Base-by-base conservation (phyloP, 371 early-diverging fungal species). In the Mucor lusitanicus region DNA sequence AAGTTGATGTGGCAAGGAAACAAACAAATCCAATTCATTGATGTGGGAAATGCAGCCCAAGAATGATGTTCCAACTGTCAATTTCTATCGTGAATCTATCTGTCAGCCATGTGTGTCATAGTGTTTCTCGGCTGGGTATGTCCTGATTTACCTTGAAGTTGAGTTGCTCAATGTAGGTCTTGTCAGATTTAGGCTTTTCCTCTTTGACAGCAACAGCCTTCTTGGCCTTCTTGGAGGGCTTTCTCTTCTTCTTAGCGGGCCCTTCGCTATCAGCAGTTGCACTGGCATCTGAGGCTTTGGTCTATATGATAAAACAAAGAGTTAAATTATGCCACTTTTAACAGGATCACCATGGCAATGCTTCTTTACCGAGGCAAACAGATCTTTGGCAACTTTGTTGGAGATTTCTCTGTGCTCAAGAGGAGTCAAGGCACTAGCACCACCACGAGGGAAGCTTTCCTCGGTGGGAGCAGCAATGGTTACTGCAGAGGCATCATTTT, bases 41-140 rank as follows among this genome's bases (percentile, higher is more conserved):
- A 97, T 91, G 33, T 87, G 86, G 28, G 88, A 84, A 61, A 97
- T 84, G 74, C 90, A 90, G 39, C 95, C 96, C 40, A 95, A 73
- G 11, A 94, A 58, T 35, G 82, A 71, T 63, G 91, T 90, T 4
- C 95, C 96, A 48, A 89, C 87, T 21, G 84, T 81, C 56, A 96
- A 71, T 73, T 85, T 77, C 87, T 89, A 75, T 48, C 37, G 37
- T 35, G 1, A 3, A 1, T 35, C 37, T 35, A 35, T 35, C 37
- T 35, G 37, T 35, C 39, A 21, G 21, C 9, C 11, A 3, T 46
- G 0, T 46, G 0, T 46, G 9, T 46, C 21, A 8, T 53, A 11
- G 9, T 3, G 30, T 63, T 55, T 37, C 27, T 13, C 21, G 27
- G 25, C 15, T 53, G 53, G 50, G n/a, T n/a, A n/a, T 74, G 86